Evolutionary conservation across 2,329 filamentous ascomycete species (phyloP).

Genomic region (Trichophyton schoenleinii): DNA sequence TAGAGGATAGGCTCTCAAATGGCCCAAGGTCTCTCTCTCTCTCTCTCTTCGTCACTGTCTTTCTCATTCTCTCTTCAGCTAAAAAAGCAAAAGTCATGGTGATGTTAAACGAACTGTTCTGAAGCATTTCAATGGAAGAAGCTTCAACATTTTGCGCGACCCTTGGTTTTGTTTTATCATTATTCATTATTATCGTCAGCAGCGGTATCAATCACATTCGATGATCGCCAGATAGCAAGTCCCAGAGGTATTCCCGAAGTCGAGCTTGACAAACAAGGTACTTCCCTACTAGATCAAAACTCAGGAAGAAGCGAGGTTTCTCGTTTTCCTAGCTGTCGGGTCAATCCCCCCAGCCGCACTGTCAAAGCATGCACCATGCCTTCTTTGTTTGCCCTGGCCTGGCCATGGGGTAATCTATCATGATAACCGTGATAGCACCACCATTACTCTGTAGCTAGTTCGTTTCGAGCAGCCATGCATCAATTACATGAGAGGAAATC

Average conservation of each 20-base stretch:
- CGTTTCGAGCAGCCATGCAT: background rate
- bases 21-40: background rate
- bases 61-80: too few species aligned
- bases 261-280: background rate
- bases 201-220: background rate
- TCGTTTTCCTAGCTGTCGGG: background rate
- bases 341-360: background rate
- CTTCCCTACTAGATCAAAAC: constrained; percentile 1
- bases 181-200: background rate
- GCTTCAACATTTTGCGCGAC: background rate
- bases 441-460: background rate
- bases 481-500: background rate
- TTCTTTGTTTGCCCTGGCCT: background rate
- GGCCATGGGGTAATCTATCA: background rate
- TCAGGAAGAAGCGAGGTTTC: background rate
- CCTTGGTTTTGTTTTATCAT: background rate
- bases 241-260: background rate
- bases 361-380: constrained; percentile 2
- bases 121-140: background rate
- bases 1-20: background rate
- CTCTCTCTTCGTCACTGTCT: background rate
- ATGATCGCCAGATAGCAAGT: background rate
- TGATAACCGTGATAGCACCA: background rate
- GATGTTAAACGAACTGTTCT: background rate
- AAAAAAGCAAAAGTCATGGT: background rate